A percentile compares a stretch with the other conserved stretches of the same genome.
Conservation (phyloP, 352 stramenopile genomes). For the Globisporangium heterothallicum region DNA sequence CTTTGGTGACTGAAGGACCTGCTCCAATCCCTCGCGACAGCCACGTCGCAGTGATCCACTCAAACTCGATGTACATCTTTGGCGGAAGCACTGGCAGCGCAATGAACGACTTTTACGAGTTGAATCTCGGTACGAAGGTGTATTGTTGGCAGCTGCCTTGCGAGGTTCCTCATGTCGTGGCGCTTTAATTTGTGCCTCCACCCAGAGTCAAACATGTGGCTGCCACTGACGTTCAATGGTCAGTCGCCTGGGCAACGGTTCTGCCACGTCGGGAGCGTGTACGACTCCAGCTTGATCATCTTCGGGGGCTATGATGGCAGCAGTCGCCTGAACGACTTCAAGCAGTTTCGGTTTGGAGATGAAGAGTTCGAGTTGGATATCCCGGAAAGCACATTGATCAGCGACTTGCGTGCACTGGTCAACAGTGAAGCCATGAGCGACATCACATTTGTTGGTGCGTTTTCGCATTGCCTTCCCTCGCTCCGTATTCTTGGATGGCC, state of each 20-base stretch:
- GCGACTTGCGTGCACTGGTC: slow-evolving; percentile 65
- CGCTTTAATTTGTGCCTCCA: background rate
- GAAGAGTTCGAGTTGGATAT: slow-evolving; percentile 81
- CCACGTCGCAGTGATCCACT: slow-evolving; percentile 93
- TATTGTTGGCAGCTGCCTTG: background rate
- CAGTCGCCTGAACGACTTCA: slow-evolving; percentile 94
- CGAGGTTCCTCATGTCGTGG: background rate
- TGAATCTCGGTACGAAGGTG: slow-evolving; percentile 81
- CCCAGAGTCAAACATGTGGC: slow-evolving; percentile 62
- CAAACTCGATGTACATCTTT: slow-evolving; percentile 94
- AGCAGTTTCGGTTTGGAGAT: slow-evolving; percentile 85
- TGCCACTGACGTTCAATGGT: slow-evolving; percentile 71
- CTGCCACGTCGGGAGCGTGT: slow-evolving; percentile 93
- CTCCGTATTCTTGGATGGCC: slow-evolving; percentile 16
- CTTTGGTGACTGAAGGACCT: slow-evolving; percentile 84
- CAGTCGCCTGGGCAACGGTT: slow-evolving; percentile 91
- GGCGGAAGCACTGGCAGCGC: slow-evolving; percentile 93
- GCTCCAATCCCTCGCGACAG: slow-evolving; percentile 94
- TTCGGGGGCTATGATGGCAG: slow-evolving; percentile 96
- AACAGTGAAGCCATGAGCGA: slow-evolving; percentile 87
- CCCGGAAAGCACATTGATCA: slow-evolving; percentile 75
- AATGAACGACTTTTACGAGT: slow-evolving; percentile 98
- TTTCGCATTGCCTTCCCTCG: background rate
- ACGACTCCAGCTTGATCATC: slow-evolving; percentile 91
- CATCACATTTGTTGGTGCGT: slow-evolving; percentile 80